phyloP scores from a whole-genome alignment of 2,329 filamentous ascomycete species.

The Xylariaceae sp. region DNA sequence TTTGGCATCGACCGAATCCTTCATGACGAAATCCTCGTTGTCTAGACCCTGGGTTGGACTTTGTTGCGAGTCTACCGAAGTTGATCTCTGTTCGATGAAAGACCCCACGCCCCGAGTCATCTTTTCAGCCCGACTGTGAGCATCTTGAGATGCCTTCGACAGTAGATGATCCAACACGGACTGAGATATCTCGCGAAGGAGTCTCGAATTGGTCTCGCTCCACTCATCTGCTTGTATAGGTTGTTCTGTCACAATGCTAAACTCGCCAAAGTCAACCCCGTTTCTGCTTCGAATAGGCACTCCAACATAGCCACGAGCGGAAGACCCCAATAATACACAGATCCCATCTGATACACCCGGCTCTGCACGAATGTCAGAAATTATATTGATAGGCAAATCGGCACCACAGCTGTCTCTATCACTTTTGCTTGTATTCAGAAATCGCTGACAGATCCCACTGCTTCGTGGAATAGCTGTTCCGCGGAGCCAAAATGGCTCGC shows the following conservation, averaged over 20 bases:
- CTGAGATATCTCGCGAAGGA: conserved; percentile 22
- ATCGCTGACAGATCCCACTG: conserved; percentile 16
- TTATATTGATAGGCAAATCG: conserved; percentile 17
- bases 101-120: conserved; percentile 15
- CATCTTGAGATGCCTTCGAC: conserved; percentile 12
- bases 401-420: neutral
- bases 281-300: conserved; percentile 26
- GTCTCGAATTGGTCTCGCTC: conserved; percentile 8
- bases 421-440: conserved; percentile 15
- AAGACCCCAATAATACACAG: conserved; percentile 16
- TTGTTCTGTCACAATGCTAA: conserved; percentile 18
- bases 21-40: neutral
- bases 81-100: conserved; percentile 21
- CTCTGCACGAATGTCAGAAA: conserved; percentile 20
- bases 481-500: conserved; percentile 15
- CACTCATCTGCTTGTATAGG: conserved; percentile 18
- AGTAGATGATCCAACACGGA: conserved; percentile 19
- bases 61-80: neutral
- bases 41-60: neutral
- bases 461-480: conserved; percentile 24
- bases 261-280: conserved; percentile 25
- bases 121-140: conserved; percentile 18
- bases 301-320: conserved; percentile 14
- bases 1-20: neutral
- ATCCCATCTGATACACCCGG: neutral